Evolutionary conservation across 2,329 filamentous ascomycete species (phyloP), one percentile per base, ranked within the genome.

Genomic region (Ophiostoma piceae): DNA sequence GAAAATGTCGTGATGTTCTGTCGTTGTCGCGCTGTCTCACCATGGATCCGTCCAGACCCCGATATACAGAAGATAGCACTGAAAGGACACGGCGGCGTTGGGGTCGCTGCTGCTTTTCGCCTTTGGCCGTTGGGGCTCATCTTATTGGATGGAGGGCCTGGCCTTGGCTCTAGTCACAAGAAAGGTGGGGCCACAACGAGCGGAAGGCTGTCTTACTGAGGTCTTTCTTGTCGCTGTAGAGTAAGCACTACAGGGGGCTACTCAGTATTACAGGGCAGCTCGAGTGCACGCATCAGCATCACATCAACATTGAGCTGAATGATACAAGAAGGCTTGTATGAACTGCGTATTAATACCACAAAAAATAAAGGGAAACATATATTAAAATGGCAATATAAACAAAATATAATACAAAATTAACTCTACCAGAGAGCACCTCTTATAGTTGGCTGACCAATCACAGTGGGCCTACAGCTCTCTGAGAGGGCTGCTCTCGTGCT

Each of bases 1-100:
- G 43, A 6, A 14, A 16, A 47, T 47, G 43, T n/a, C 14, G 43
- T 19, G 14, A n/a, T 19, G 43, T 14, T 14, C 14, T 26, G 51
- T 22, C 51, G 51, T 26, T 57, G 51, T 14, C 22, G 51, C 47
- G 51, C 51, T 57, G 22, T 57, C 51, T 57, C 51, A 29, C 22
- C 22, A 26, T 22, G 22, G 11, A 57, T 57, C 16, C 43, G 43
- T 47, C 12, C 22, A 57, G 51, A 26, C 51, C 47, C 51, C 4
- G 43, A 47, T 47, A n/a, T 4, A 19, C 39, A 12, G 39, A 22
- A 57, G 51, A 57, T 11, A 57, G 51, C 9, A 57, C 47, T 14
- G 51, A 57, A 54, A 68, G 47, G 35, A 62, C 47, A 62, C 67
- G 22, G 66, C 65, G 65, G 65, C 65, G 65, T 41, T 22, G 43